These are phyloP conservation scores for Umbilicaria muhlenbergii DNA, from an alignment of 495 filamentous ascomycete genomes.

Conservation along the genomic window DNA sequence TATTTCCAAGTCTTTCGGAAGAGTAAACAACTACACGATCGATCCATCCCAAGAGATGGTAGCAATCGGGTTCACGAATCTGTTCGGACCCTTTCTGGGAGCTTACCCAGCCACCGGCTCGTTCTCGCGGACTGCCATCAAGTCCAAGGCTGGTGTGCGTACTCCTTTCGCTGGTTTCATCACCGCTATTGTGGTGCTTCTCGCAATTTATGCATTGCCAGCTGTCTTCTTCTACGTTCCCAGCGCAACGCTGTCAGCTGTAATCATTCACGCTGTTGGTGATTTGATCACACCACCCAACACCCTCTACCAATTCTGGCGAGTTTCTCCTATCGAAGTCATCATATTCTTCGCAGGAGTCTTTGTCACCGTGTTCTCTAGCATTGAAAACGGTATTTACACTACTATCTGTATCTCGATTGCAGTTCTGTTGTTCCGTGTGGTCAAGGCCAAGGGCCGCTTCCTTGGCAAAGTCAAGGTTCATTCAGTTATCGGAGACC, in stretches of 20 bases:
- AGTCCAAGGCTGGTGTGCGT: constrained; percentile 91
- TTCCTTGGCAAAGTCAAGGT: constrained; percentile 84
- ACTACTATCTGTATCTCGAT: constrained; percentile 60
- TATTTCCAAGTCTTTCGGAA: constrained; percentile 96
- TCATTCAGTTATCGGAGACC: constrained; percentile 77
- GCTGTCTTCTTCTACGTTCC: constrained; percentile 95
- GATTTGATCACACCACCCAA: constrained; percentile 92
- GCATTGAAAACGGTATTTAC: constrained; percentile 89
- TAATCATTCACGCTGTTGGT: constrained; percentile 96
- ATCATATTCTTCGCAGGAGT: constrained; percentile 92
- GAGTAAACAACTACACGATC: constrained; percentile 97
- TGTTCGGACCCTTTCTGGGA: constrained; percentile 87
- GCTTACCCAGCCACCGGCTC: constrained; percentile 92
- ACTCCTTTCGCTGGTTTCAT: constrained; percentile 88
- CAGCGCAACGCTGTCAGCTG: constrained; percentile 65
- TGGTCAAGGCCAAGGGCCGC: constrained; percentile 69
- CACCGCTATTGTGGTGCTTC: constrained; percentile 71
- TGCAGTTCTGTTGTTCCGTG: constrained; percentile 70
- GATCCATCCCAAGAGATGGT: constrained; percentile 94
- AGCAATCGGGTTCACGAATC: constrained; percentile 82
- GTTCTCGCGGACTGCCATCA: constrained; percentile 94
- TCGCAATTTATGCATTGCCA: constrained; percentile 89
- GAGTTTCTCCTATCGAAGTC: constrained; percentile 76
- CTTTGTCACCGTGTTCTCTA: constrained; percentile 72
- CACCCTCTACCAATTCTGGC: constrained; percentile 92